Percentiles rank a stretch among this genome's conserved stretches.
Evolutionary conservation across 495 filamentous ascomycete species (phyloP).

Genomic region (Hypomontagnella submonticulosa): DNA sequence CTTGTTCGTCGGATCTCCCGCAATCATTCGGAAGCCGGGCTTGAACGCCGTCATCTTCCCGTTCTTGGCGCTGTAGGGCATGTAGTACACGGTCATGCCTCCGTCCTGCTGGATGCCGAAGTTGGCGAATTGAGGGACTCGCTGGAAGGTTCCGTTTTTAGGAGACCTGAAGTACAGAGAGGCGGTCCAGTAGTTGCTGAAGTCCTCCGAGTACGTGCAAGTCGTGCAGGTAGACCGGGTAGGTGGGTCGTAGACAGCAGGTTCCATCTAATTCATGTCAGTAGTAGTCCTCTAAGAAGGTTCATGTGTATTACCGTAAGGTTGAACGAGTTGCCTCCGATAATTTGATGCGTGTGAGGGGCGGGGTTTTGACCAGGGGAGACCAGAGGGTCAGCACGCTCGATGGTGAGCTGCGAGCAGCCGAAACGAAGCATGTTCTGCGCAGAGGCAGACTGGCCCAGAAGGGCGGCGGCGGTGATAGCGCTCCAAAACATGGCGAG

Average conservation of each 20-base stretch:
- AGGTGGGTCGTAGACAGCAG: conserved; percentile 47
- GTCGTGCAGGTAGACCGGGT: conserved; percentile 52
- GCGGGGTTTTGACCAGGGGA: conserved; percentile 50
- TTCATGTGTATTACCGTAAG: conserved; percentile 33
- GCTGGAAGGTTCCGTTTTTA: conserved; percentile 56
- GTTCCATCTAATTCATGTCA: conserved; percentile 49
- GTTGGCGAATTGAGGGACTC: conserved; percentile 58
- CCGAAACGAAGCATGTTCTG: conserved; percentile 55
- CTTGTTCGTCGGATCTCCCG: conserved; percentile 67
- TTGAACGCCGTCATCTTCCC: conserved; percentile 51
- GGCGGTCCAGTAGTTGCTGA: conserved; percentile 60
- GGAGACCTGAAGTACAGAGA: conserved; percentile 56
- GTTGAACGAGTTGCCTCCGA: conserved; percentile 55
- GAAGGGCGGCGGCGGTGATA: conserved; percentile 44
- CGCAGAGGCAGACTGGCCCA: conserved; percentile 45
- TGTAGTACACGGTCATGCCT: conserved; percentile 59
- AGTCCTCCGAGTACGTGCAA: conserved; percentile 51
- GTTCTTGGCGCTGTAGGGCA: conserved; percentile 55
- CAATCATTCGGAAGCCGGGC: conserved; percentile 74
- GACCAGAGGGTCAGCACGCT: conserved; percentile 54
- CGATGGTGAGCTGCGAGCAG: conserved; percentile 54
- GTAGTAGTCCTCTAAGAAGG: conserved; percentile 1
- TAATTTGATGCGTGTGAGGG: conserved; percentile 54
- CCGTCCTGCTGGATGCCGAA: conserved; percentile 54
- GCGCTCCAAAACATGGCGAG: conserved; percentile 41